Evolutionary conservation across 495 filamentous ascomycete genomes (phyloP).

Genomic region (Trichoderma erinaceum): DNA sequence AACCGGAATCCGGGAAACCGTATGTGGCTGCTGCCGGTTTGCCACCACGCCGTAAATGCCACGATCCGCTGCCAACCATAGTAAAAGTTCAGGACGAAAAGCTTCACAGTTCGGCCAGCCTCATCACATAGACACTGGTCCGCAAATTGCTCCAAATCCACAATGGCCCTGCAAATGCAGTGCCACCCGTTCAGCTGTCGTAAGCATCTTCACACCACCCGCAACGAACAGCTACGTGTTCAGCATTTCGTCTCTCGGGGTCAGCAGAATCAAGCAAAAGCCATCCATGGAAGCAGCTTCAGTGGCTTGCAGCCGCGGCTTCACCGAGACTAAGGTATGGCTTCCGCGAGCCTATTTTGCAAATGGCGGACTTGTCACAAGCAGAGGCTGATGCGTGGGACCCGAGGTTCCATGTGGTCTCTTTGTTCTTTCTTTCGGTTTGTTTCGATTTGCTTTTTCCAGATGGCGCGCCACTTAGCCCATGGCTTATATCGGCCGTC

Average conservation of each 20-base stretch:
- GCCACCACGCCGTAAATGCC: neutral
- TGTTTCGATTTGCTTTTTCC: neutral
- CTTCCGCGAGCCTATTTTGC: neutral
- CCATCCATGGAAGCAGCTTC: neutral
- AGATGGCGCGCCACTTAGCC: neutral
- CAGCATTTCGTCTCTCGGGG: neutral
- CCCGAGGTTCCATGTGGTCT: neutral
- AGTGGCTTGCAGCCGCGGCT: neutral
- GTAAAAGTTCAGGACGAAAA: neutral
- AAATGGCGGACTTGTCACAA: neutral
- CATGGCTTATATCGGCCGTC: neutral
- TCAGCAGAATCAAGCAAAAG: neutral
- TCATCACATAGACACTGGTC: neutral
- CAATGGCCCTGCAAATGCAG: neutral
- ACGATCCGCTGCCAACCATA: neutral
- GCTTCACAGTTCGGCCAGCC: neutral
- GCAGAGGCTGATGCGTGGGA: neutral
- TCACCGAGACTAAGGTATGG: neutral
- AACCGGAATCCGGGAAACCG: conserved; percentile 5
- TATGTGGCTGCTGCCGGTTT: neutral
- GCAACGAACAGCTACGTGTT: neutral
- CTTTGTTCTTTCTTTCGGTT: neutral
- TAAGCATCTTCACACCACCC: conserved; percentile 11
- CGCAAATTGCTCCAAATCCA: neutral
- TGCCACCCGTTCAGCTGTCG: neutral